Conservation (phyloP, 305 asterid genomes). For the Fraxinus floribunda region DNA sequence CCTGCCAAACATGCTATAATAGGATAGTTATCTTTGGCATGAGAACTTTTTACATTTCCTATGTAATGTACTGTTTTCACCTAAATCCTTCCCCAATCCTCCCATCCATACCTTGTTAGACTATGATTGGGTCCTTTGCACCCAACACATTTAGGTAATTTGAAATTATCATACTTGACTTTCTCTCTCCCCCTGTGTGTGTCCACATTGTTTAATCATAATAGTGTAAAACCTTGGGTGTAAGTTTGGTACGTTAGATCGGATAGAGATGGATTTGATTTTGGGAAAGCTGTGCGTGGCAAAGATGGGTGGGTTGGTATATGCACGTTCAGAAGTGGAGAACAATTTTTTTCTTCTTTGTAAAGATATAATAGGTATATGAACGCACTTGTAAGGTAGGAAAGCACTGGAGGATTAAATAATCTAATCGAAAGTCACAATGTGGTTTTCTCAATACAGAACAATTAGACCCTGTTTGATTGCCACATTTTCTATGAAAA, state of each 20-base stretch:
- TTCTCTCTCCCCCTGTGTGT: neutral
- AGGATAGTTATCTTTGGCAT: slow-evolving; percentile 31
- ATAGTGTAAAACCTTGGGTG: too few relatives aligned
- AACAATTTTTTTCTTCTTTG: too few relatives aligned
- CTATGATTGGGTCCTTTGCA: neutral
- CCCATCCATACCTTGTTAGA: neutral
- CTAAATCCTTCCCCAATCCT: neutral
- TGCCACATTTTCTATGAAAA: too few relatives aligned
- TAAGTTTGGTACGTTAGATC: neutral
- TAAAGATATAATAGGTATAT: too few relatives aligned
- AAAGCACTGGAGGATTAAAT: too few relatives aligned
- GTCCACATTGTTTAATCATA: neutral
- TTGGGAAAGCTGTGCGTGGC: too few relatives aligned
- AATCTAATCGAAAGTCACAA: neutral
- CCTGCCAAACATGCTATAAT: slow-evolving; percentile 6
- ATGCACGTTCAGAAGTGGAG: too few relatives aligned
- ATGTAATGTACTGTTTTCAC: neutral
- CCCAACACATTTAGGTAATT: neutral
- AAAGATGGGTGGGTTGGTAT: too few relatives aligned
- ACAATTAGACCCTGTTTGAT: too few relatives aligned
- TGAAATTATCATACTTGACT: neutral
- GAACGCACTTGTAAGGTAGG: too few relatives aligned
- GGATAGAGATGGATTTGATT: neutral
- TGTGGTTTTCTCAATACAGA: neutral
- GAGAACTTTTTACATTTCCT: slow-evolving; percentile 9